A percentile compares a stretch with the other conserved stretches of the same genome.
phyloP scores from a whole-genome alignment of 1,284 basidiomycete genomes.

The Cerioporus squamosus region DNA sequence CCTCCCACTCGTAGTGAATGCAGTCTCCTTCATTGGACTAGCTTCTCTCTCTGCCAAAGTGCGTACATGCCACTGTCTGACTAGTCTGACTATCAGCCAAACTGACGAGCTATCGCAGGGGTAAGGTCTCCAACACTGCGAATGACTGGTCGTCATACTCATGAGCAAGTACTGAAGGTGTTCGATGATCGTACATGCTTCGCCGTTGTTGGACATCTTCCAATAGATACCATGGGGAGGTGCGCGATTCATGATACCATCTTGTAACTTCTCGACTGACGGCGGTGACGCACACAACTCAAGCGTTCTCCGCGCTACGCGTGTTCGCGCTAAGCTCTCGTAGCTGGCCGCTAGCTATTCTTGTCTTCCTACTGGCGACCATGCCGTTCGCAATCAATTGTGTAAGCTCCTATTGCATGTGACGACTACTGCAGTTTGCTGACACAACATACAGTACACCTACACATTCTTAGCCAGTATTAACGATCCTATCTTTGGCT shows the following conservation, averaged over 20 bases:
- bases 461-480: too few species aligned
- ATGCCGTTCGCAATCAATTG: too few species aligned
- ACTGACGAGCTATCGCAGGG: background rate
- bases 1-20: background rate
- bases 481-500: too few species aligned
- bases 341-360: background rate
- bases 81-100: background rate
- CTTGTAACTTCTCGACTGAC: too few species aligned
- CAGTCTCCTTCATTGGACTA: background rate
- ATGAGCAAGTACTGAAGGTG: background rate
- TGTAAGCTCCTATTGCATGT: too few species aligned
- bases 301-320: slow-evolving; percentile 7
- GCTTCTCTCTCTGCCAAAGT: background rate
- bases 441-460: too few species aligned
- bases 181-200: background rate
- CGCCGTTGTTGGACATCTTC: background rate
- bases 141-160: background rate
- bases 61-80: background rate
- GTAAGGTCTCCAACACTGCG: background rate
- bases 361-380: background rate
- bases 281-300: background rate
- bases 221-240: slow-evolving; percentile 8
- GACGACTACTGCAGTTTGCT: too few species aligned
- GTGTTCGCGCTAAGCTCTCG: background rate
- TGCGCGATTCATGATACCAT: background rate